Evolutionary conservation across 2,329 filamentous ascomycete species (phyloP).

Genomic region (Neocatenulostroma microsporum): DNA sequence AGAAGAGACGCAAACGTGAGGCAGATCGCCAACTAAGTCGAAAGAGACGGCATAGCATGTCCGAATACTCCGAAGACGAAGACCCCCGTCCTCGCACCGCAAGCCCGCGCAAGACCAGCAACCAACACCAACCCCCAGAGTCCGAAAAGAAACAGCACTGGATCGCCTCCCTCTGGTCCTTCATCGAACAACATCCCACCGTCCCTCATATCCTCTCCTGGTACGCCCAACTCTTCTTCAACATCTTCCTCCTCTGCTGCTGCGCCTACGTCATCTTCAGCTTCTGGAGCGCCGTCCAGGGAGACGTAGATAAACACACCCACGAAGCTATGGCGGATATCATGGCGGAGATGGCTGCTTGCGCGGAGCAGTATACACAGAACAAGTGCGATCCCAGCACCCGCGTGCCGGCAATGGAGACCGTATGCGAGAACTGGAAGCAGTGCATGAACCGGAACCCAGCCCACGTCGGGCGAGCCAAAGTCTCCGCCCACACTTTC

Average conservation of each 20-base stretch:
- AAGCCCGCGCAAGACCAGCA: slow-evolving; percentile 22
- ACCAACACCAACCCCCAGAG: slow-evolving; percentile 12
- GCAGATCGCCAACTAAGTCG: slow-evolving; percentile 19
- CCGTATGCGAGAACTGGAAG: slow-evolving; percentile 71
- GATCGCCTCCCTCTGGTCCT: slow-evolving; percentile 47
- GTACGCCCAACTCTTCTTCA: slow-evolving; percentile 60
- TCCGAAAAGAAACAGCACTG: slow-evolving; percentile 19
- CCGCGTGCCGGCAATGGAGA: slow-evolving; percentile 65
- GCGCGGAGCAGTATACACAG: slow-evolving; percentile 62
- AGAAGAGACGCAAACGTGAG: slow-evolving; percentile 23
- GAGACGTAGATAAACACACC: slow-evolving; percentile 67
- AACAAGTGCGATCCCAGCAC: slow-evolving; percentile 66
- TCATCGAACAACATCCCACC: slow-evolving; percentile 57
- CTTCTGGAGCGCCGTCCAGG: slow-evolving; percentile 60
- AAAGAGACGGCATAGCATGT: slow-evolving; percentile 26
- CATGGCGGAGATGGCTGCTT: slow-evolving; percentile 64
- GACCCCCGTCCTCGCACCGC: slow-evolving; percentile 6
- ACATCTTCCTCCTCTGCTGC: slow-evolving; percentile 52
- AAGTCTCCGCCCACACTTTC: slow-evolving; percentile 77
- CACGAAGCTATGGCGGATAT: slow-evolving; percentile 58
- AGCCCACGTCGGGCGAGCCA: slow-evolving; percentile 66
- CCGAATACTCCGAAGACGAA: slow-evolving; percentile 26
- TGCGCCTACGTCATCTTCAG: slow-evolving; percentile 61
- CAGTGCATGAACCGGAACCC: slow-evolving; percentile 82
- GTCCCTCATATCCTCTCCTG: slow-evolving; percentile 58